Base-by-base conservation (phyloP, 495 filamentous ascomycete species). In the Penicillium ochrochloron region DNA sequence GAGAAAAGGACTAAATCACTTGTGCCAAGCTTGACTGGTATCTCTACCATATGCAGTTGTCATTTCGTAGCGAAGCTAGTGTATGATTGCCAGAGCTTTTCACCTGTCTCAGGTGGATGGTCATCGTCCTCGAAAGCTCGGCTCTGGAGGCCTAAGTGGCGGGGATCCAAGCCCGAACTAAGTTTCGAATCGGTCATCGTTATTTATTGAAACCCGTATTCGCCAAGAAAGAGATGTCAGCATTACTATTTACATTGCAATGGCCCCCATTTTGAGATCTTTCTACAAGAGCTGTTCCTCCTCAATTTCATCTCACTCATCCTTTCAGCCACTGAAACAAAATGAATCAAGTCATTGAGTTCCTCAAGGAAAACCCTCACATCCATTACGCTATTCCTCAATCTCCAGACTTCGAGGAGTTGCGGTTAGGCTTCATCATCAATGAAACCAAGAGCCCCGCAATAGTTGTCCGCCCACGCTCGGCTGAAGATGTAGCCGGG, bases 401-500 rank as follows among this genome's bases (percentile, higher is more conserved):
- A 1, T 66, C 63, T 0, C 33, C 63, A 0, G 67, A 66, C 21
- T 69, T 59, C 33, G 57, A 44, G 9, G 57, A 33, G 8, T 41
- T 66, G 11, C 31, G 64, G 14, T 5, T 37, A 6, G 58, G 37
- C 12, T 70, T 62, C 48, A 23, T 70, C 27, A 59, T 70, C 42
- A 54, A 70, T 33, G 53, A 41, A 46, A 59, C 21, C 10, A 55
- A 10, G 42, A 33, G 15, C 1, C 68, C 68, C 27, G 56, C 59
- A 4, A 62, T 68, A 12, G 61, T 70, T 25, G 67, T 70, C 19
- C 77, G 74, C 0, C 80, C 78, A 2, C 67, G 67, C 34, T 72
- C 69, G 11, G 73, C 73, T 4, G 71, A 71, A 14, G 69, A 80
- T 53, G 71, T 82, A 9, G 65, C 70, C 8, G 61, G 50, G 9